Evolutionary conservation across 1,284 basidiomycete genomes (phyloP), one percentile per base, ranked within the genome.

Genomic region (Tilletia setariae): DNA sequence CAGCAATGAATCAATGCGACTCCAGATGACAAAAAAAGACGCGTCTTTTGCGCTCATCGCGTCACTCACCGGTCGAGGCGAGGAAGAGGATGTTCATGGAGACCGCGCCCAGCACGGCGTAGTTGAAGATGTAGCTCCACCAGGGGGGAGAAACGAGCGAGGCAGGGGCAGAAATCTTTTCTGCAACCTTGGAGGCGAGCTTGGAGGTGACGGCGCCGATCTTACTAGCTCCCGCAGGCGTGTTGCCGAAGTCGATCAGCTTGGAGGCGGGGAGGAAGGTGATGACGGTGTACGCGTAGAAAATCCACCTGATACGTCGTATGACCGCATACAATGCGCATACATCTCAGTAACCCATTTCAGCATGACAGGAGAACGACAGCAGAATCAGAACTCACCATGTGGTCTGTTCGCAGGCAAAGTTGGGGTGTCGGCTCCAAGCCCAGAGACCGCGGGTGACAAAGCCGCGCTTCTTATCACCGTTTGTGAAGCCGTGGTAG

Each of bases 361-460:
- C 21, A 6, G 13, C 4, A 42, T 23, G 51, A 21, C 13, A 46
- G 30, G 15, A 15, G 16, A n/a, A n/a, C 9, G 25, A 21, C 42
- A 13, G 28, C 3, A 23, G 16, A 30, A 15, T 23, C 67, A 7
- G 46, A 70, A 11, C 35, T 40, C 35, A 40, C 78, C 78, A 95
- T 84, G 94, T 93, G 8, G 85, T 84, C 83, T 94, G 93, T 81
- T 96, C 93, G 80, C 90, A 93, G 0, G 90, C 85, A 83, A 93
- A 94, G 82, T 96, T 96, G 21, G 94, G 93, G 82, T 98, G 94
- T 19, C 94, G 86, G 1, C 88, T 89, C 85, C 89, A 93, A 1
- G 88, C 87, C 91, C 91, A 97, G 11, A 97, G 83, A 0, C 94
- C 93, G 15, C 86, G 86, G 0, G 92, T 93, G 28, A 90, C 84